Base-by-base conservation (phyloP, 2,329 filamentous ascomycete species). In the Alternaria panax region DNA sequence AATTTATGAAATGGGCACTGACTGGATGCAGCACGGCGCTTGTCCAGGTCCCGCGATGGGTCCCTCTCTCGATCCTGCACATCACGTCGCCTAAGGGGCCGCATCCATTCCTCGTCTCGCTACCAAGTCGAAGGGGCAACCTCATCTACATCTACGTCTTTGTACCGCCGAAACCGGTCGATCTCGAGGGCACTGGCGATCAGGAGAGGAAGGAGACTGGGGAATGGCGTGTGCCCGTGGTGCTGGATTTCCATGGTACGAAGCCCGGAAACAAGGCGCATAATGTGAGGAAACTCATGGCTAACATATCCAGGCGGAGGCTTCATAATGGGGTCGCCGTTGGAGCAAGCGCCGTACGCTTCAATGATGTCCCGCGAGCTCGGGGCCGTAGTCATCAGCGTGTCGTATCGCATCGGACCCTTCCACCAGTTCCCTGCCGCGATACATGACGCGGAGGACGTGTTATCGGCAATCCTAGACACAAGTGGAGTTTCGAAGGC, bases 341-440 rank as follows among this genome's bases (percentile, higher is more conserved):
- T 81, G 7, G 80, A 81, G 57, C 79, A 84, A 60, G 80, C 80
- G 14, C 80, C 81, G 0, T 83, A 82, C 66, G 82, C 80, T 55
- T 76, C 80, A 6, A 79, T 80, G 75, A 79, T 83, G 71, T 78
- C 78, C 28, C 73, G 79, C 11, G 77, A 81, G 63, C 74, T 82
- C 11, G 68, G 74, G 5, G 74, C 77, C 11, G 74, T 83, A 6
- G 80, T 81, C 42, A 78, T 83, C 48, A 80, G 77, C 48, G 81
- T 83, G 4, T 82, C 82, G 51, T 84, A 84, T 60, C 78, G 82
- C 42, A 80, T 83, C 27, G 81, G 80, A 4, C 82, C 82, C 1
- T 77, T 81, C 56, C 75, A 81, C 56, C 77, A 81, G 36, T 83
- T 81, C 47, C 82, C 81, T 0, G 80, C 80, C 0, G 81, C 82